These are phyloP conservation scores for Mariannaea elegans DNA, from an alignment of 2,329 filamentous ascomycete genomes.

Conservation along the genomic window DNA sequence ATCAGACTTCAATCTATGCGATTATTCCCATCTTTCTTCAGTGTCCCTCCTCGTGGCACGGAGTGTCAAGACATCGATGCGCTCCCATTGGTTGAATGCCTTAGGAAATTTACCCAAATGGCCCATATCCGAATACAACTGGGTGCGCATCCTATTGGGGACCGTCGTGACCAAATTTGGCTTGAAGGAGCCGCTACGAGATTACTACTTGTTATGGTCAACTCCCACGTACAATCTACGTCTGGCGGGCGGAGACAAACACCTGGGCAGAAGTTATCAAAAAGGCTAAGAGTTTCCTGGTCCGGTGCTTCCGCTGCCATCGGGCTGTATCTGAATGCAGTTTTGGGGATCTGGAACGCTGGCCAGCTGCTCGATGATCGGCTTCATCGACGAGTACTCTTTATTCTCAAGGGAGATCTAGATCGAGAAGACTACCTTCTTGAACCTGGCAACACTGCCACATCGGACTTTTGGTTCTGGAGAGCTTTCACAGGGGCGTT, in stretches of 20 bases:
- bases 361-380: slow-evolving; percentile 25
- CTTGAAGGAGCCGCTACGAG: slow-evolving; percentile 29
- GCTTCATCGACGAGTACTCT: slow-evolving; percentile 24
- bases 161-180: slow-evolving; percentile 19
- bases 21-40: slow-evolving; percentile 33
- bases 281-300: slow-evolving; percentile 21
- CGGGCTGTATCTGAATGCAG: slow-evolving; percentile 24
- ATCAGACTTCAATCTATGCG: slow-evolving; percentile 26
- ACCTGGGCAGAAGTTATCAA: accelerated
- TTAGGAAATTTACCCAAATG: slow-evolving; percentile 17
- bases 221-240: slow-evolving; percentile 25
- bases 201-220: slow-evolving; percentile 25
- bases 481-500: slow-evolving; percentile 31
- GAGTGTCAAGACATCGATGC: slow-evolving; percentile 22
- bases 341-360: slow-evolving; percentile 29
- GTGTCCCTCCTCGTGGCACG: neutral
- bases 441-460: neutral
- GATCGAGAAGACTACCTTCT: neutral
- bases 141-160: neutral
- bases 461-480: slow-evolving; percentile 30
- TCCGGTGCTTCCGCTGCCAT: slow-evolving; percentile 19
- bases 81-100: slow-evolving; percentile 4
- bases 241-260: neutral
- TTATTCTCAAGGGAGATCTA: slow-evolving; percentile 23
- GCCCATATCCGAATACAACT: neutral